phyloP scores from a whole-genome alignment of 2,329 filamentous ascomycete species.

The Apiospora hydei region DNA sequence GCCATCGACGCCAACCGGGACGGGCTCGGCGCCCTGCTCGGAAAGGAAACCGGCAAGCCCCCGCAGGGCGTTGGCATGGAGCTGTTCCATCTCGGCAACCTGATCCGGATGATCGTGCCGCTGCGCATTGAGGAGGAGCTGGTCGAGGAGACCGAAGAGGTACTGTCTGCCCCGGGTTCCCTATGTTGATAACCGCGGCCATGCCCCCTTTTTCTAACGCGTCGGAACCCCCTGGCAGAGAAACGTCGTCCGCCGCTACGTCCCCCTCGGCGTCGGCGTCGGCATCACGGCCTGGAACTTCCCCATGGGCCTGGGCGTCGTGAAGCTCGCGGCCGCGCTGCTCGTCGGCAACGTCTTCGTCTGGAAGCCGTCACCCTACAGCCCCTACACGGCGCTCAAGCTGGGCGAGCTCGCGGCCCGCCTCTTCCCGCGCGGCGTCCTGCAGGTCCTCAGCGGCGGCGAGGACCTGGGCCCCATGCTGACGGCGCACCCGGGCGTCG shows the following conservation, averaged over 20 bases:
- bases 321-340: conserved; percentile 46
- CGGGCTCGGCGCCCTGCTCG: not conserved
- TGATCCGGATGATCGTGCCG: conserved; percentile 43
- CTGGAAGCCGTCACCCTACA: conserved; percentile 28
- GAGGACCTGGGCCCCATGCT: conserved; percentile 66
- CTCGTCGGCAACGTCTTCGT: conserved; percentile 56
- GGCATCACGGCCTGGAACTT: conserved; percentile 63
- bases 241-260: conserved; percentile 36
- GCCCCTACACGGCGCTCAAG: conserved; percentile 64
- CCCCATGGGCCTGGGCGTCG: conserved; percentile 40
- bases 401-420: conserved; percentile 63
- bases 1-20: conserved; percentile 23
- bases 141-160: not conserved
- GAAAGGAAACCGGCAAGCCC: not conserved
- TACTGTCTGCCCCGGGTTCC: not conserved
- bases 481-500: conserved; percentile 63
- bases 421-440: conserved; percentile 68
- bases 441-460: conserved; percentile 67
- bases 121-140: conserved; percentile 33
- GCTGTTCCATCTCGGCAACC: conserved; percentile 14
- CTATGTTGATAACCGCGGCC: too few relatives aligned
- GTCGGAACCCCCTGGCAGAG: conserved; percentile 41
- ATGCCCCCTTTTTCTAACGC: not conserved
- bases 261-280: conserved; percentile 49
- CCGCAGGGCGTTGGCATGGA: not conserved